These are phyloP conservation scores for Aaosphaeria pasadenensis DNA, from an alignment of 2,329 filamentous ascomycete genomes.

Conservation along the genomic window DNA sequence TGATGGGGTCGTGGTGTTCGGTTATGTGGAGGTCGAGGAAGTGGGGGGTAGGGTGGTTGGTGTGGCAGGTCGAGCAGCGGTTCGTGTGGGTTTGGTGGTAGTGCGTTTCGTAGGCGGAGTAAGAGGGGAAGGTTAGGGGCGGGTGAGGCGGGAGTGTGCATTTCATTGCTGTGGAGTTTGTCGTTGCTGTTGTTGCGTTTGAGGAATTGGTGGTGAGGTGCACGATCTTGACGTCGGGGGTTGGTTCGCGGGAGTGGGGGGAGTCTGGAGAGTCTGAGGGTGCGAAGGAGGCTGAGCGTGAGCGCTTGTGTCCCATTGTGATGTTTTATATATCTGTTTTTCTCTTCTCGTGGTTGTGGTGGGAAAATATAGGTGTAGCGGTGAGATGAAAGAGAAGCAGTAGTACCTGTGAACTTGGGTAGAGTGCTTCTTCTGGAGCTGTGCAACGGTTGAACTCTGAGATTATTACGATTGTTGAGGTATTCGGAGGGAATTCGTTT, in stretches of 20 bases:
- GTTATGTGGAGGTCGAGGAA: constrained; percentile 82
- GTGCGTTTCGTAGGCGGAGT: constrained; percentile 82
- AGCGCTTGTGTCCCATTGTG: constrained; percentile 58
- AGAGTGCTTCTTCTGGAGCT: too few species aligned
- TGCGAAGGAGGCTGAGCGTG: constrained; percentile 45
- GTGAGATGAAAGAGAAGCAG: too few species aligned
- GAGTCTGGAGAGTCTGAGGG: constrained; percentile 33
- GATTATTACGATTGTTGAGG: too few species aligned
- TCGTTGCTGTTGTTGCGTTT: constrained; percentile 15
- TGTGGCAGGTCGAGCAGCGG: constrained; percentile 78
- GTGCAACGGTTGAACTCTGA: too few species aligned
- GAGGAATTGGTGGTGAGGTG: constrained; percentile 44
- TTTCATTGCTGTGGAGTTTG: constrained; percentile 57
- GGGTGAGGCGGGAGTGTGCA: constrained; percentile 82
- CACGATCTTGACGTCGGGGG: constrained; percentile 41
- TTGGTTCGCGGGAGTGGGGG: constrained; percentile 33
- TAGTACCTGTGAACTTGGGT: too few species aligned
- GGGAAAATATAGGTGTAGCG: too few species aligned
- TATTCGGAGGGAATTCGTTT: too few species aligned
- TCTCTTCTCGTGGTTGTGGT: background rate
- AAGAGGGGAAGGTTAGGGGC: constrained; percentile 67
- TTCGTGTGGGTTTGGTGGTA: constrained; percentile 80
- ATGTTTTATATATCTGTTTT: constrained; percentile 2
- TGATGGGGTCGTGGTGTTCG: constrained; percentile 84
- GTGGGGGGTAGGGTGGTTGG: constrained; percentile 83